Percentiles rank a stretch among this genome's conserved stretches.
Conservation (phyloP, 1,139 yeast species). For the Hyphopichia pseudoburtonii region DNA sequence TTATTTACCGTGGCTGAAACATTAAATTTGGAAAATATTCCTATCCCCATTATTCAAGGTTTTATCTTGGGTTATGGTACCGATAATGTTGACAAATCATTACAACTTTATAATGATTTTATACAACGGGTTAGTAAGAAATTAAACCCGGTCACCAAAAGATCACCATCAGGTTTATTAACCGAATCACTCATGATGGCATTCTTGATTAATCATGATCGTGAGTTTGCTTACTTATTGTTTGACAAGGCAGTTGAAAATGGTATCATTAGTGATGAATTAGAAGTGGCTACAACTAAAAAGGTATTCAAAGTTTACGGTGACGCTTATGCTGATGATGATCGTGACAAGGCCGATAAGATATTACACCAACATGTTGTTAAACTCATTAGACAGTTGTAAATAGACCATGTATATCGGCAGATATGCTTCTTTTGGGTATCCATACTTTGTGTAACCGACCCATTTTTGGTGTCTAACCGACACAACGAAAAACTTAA, state of each 20-base stretch:
- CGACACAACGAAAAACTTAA: too few relatives aligned
- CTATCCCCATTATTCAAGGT: slow-evolving; percentile 41
- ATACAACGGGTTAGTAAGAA: slow-evolving; percentile 38
- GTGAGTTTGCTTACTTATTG: slow-evolving; percentile 64
- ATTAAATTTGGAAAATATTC: slow-evolving; percentile 36
- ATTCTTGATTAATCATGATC: slow-evolving; percentile 49
- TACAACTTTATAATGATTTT: slow-evolving; percentile 54
- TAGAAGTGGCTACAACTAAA: slow-evolving; percentile 45
- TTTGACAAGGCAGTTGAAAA: slow-evolving; percentile 54
- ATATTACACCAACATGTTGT: slow-evolving; percentile 13
- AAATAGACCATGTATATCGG: slow-evolving; percentile 4
- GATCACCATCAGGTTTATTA: slow-evolving; percentile 48
- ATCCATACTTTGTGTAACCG: too few relatives aligned
- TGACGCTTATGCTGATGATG: slow-evolving; percentile 42
- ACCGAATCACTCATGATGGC: slow-evolving; percentile 56
- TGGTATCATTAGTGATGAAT: slow-evolving; percentile 38
- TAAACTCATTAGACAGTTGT: slow-evolving; percentile 9
- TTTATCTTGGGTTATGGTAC: slow-evolving; percentile 49
- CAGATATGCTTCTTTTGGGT: too few relatives aligned
- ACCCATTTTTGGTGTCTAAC: too few relatives aligned
- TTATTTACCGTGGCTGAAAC: slow-evolving; percentile 47
- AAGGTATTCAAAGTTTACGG: slow-evolving; percentile 56
- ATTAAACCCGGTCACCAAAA: slow-evolving; percentile 30
- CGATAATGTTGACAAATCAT: slow-evolving; percentile 43
- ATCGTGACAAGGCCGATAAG: slow-evolving; percentile 31